phyloP scores from a whole-genome alignment of 352 stramenopile genomes.

The Peronospora destructor region DNA sequence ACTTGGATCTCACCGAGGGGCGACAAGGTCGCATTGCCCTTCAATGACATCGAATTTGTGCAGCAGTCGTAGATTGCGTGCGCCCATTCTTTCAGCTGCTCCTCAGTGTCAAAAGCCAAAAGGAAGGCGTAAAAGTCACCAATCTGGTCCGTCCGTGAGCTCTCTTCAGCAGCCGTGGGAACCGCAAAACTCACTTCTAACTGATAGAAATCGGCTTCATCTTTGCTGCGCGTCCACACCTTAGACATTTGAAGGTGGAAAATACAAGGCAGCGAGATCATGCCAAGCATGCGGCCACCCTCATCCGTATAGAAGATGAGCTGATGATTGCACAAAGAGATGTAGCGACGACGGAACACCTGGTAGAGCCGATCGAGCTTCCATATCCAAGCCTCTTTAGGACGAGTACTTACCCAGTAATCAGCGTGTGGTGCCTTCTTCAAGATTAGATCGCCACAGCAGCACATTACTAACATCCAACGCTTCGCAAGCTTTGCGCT shows the following conservation, averaged over 20 bases:
- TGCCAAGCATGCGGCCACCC: conserved; percentile 59
- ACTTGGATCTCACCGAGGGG: conserved; percentile 69
- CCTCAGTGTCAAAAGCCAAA: conserved; percentile 72
- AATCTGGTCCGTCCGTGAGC: conserved; percentile 54
- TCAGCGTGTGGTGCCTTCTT: conserved; percentile 60
- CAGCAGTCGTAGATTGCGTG: conserved; percentile 79
- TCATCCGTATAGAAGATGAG: conserved; percentile 71
- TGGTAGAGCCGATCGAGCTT: conserved; percentile 84
- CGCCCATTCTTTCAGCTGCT: conserved; percentile 67
- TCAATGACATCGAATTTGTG: conserved; percentile 84
- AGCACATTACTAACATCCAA: conserved; percentile 88
- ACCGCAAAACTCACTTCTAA: conserved; percentile 80
- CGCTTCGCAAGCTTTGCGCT: conserved; percentile 60
- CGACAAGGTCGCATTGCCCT: conserved; percentile 49
- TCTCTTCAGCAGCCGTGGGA: conserved; percentile 50
- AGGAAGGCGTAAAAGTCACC: conserved; percentile 74
- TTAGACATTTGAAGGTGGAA: conserved; percentile 79
- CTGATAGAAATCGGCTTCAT: conserved; percentile 76
- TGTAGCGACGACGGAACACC: conserved; percentile 75
- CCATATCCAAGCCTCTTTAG: conserved; percentile 84
- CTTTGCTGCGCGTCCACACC: conserved; percentile 57
- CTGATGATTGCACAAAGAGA: conserved; percentile 79
- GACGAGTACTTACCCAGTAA: conserved; percentile 67
- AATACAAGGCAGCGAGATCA: conserved; percentile 75
- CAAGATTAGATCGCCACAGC: conserved; percentile 66